Base-by-base conservation (phyloP, 164 flowering plant species). In the Nymphaea colorata region DNA sequence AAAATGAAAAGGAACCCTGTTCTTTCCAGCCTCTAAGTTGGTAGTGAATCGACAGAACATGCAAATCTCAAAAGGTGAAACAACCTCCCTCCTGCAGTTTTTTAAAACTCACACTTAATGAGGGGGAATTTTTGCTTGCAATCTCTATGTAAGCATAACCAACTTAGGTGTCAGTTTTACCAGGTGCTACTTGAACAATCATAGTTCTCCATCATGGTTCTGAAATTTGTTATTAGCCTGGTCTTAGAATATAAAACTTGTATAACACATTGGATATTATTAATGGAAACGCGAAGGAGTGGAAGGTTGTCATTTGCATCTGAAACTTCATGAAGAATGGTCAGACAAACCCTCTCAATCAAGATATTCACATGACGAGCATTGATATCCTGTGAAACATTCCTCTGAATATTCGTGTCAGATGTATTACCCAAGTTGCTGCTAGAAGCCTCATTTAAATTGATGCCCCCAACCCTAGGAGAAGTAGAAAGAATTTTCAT, bases 291-390 rank as follows among this genome's bases (percentile, higher is more conserved):
- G 70, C 75, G 82, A 73, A 94, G 81, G 43, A 94, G 92, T 18
- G 95, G 95, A 62, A 85, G 76, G 70, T 68, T 81, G 69, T 89
- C 88, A 70, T 71, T 78, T 68, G 82, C 71, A 72, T 79, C 85
- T 62, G 84, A 67, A 74, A 88, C 85, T 77, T 90, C 88, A 75
- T 94, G 84, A 74, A 84, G 80, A 70, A 94, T 76, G 43, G 90
- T 89, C 69, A 94, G 70, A 68, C 81, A 61, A 70, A 80, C 75
- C 68, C 84, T 80, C 3, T 82, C 86, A 72, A 88, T 60, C 17
- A 66, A 67, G 68, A 94, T 66, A 70, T 69, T 74, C 76, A 91
- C 76, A 61, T 79, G 73, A 17, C 85, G 84, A 16, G 72, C 51
- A 59, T n/a, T 41, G 64, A 64, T 73, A 69, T 67, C 51, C 64